Conservation (phyloP, 805 yeast species). For the Ogataea naganishii region DNA sequence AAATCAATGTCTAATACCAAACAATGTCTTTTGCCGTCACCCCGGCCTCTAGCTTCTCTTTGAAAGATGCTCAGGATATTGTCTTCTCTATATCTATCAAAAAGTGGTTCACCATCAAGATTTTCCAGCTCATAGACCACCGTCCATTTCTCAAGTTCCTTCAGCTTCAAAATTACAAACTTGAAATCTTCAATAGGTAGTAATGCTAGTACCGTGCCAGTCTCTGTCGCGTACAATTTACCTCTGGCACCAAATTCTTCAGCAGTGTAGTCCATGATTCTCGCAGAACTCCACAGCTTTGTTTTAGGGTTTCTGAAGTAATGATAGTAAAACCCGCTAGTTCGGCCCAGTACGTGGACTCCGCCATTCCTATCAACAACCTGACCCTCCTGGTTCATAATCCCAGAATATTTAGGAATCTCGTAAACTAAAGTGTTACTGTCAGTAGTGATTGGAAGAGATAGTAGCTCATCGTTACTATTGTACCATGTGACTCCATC, state of each 20-base stretch:
- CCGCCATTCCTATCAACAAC: slow-evolving; percentile 7
- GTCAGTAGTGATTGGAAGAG: slow-evolving; percentile 7
- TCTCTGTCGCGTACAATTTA: not conserved
- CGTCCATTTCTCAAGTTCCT: not conserved
- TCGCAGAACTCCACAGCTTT: not conserved
- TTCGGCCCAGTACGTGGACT: slow-evolving; percentile 12
- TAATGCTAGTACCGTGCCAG: not conserved
- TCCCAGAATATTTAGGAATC: slow-evolving; percentile 7
- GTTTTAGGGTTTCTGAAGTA: slow-evolving; percentile 5
- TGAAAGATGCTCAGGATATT: slow-evolving; percentile 1
- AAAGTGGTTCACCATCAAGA: slow-evolving; percentile 1
- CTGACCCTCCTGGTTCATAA: slow-evolving; percentile 17
- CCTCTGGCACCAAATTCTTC: slow-evolving; percentile 2
- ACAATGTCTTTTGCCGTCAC: not conserved
- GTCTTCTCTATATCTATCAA: slow-evolving; percentile 2
- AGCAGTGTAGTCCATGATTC: slow-evolving; percentile 1
- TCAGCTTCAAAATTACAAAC: not conserved
- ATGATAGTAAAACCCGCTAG: slow-evolving; percentile 9
- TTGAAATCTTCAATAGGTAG: not conserved
- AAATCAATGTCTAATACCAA: too few relatives aligned
- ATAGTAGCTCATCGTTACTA: slow-evolving; percentile 3
- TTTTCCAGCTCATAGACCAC: not conserved
- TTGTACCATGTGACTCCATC: slow-evolving; percentile 12
- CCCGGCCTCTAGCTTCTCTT: not conserved
- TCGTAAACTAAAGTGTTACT: not conserved